Base-by-base conservation (phyloP, 306 rosid genomes). In the Mucuna pruriens region DNA sequence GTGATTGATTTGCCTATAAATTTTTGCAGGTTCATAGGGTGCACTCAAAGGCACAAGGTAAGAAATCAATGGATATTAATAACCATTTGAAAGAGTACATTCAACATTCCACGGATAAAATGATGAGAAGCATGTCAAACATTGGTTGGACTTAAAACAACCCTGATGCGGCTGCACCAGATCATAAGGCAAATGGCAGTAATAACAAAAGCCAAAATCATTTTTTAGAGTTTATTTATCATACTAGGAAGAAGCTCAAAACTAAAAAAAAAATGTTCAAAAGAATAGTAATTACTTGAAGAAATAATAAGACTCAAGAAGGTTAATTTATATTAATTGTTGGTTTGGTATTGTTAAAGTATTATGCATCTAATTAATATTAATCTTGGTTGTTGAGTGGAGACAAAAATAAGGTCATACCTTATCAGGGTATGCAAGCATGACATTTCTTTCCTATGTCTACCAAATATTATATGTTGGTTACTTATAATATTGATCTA, bases 211-310 rank as follows among this genome's bases (percentile, higher is more conserved):
- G 48, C 23, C 91, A 76, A 10, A 25, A 52, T 44, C 65, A 78
- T 4, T 86, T 86, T 61, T 79, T 87, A 0, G 91, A 85, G 33
- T 92, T 82, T 39, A 89, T 90, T 71, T 73, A 76, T 1, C 80
- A 51, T 7, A 83, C 76, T 8, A 87, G 72, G 87, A 78, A 63
- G 76, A 92, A 76, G 84, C 74, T 90, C 67, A 82, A 87, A 51
- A 31, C 87, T 68, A n/a, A 57, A 83, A 36, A 83, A 92, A 1
- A 74, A 22, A n/a, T 0, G 51, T 54, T 34, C 71, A 90, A 45
- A 89, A 77, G 73, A 64, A 9, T 10, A 15, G 67, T 10, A n/a
- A n/a, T n/a, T 80, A 90, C 61, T 78, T 83, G 40, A 90, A 82
- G 57, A 74, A 84, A 78, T 71, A 87, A 45, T 80, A 73, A 80